These are phyloP conservation scores for Maudiozyma saulgeensis DNA, from an alignment of 805 yeast genomes.

Conservation along the genomic window DNA sequence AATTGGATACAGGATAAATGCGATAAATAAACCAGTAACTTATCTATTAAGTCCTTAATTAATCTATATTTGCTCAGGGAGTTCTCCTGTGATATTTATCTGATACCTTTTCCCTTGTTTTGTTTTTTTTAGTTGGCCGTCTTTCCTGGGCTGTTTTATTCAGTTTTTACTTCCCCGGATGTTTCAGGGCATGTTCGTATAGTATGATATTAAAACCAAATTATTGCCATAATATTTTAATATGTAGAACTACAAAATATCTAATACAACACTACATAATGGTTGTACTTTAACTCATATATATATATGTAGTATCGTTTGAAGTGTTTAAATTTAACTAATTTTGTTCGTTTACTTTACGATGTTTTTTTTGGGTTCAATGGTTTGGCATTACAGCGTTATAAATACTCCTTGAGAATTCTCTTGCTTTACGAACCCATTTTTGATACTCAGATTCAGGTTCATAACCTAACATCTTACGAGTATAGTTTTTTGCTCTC, in stretches of 20 bases:
- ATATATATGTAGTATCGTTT: too few species aligned
- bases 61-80: not conserved
- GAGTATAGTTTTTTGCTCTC: conserved; percentile 35
- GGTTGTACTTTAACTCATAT: too few species aligned
- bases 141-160: not conserved
- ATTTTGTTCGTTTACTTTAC: too few species aligned
- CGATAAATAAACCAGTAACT: too few species aligned
- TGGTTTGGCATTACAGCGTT: not conserved
- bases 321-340: too few species aligned
- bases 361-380: not conserved
- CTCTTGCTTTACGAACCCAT: conserved; percentile 7
- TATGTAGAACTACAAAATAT: too few species aligned
- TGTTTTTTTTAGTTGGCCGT: not conserved
- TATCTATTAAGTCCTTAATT: too few species aligned
- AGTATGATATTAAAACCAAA: too few species aligned
- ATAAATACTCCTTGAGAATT: not conserved
- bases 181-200: too few species aligned
- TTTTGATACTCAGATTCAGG: conserved; percentile 23
- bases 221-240: too few species aligned
- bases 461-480: conserved; percentile 28
- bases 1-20: not conserved
- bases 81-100: not conserved
- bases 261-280: too few species aligned
- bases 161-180: not conserved
- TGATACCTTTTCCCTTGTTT: not conserved